phyloP scores from a whole-genome alignment of 306 rosid genomes.

The Cucumis hystrix region DNA sequence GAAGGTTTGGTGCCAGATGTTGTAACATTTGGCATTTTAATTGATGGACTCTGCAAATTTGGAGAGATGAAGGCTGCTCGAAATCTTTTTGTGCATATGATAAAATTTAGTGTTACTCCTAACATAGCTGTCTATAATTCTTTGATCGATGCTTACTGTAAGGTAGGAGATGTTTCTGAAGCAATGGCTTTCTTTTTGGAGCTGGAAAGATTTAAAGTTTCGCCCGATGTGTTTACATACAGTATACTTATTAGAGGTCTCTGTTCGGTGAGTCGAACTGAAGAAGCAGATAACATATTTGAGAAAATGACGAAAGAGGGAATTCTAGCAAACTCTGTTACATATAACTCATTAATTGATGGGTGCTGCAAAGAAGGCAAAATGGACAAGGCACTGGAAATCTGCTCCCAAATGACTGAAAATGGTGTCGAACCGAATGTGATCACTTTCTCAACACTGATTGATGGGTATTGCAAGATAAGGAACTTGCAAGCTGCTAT shows the following conservation, averaged over 20 bases:
- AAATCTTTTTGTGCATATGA: constrained; percentile 30
- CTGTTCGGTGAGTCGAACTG: constrained; percentile 19
- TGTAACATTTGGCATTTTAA: constrained; percentile 38
- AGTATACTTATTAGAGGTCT: constrained; percentile 51
- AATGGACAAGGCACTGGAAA: constrained; percentile 52
- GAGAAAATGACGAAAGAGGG: constrained; percentile 29
- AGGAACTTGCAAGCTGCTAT: constrained; percentile 40
- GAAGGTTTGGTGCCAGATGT: constrained; percentile 40
- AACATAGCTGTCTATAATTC: constrained; percentile 38
- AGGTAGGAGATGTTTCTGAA: constrained; percentile 28
- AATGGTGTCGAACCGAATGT: constrained; percentile 38
- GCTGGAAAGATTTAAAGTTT: constrained; percentile 33
- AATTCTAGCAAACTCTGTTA: constrained; percentile 33
- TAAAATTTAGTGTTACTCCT: constrained; percentile 43
- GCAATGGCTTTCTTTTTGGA: constrained; percentile 29
- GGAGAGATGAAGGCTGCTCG: constrained; percentile 31
- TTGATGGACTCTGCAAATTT: constrained; percentile 42
- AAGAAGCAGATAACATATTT: constrained; percentile 34
- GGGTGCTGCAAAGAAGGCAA: constrained; percentile 43
- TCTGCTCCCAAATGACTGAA: constrained; percentile 48
- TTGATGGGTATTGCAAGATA: constrained; percentile 57
- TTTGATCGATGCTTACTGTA: constrained; percentile 49
- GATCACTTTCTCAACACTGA: constrained; percentile 44
- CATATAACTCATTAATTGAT: constrained; percentile 45
- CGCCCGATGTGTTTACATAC: constrained; percentile 40